Conservation (phyloP, 2,329 filamentous ascomycete genomes). For the Alternaria atra region DNA sequence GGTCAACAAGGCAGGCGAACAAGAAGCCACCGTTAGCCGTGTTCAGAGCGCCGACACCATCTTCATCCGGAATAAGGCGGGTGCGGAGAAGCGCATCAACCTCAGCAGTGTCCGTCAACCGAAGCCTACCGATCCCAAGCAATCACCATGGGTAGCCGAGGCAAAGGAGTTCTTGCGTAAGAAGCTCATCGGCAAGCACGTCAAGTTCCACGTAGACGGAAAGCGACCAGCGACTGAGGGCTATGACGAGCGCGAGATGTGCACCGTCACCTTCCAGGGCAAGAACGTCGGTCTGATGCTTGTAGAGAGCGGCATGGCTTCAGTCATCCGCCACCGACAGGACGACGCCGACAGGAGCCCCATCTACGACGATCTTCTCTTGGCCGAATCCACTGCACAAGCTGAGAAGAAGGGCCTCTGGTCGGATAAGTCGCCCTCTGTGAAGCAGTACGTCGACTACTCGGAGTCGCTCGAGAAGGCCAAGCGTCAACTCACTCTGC, state of each 20-base stretch:
- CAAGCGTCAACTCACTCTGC: constrained; percentile 87
- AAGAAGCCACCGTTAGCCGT: constrained; percentile 85
- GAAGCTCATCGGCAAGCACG: constrained; percentile 93
- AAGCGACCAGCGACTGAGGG: constrained; percentile 88
- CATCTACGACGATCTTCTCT: constrained; percentile 89
- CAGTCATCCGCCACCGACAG: constrained; percentile 92
- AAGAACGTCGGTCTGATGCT: constrained; percentile 86
- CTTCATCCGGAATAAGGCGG: constrained; percentile 83
- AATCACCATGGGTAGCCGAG: constrained; percentile 88
- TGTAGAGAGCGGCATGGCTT: constrained; percentile 92
- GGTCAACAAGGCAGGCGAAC: constrained; percentile 66
- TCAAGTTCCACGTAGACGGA: constrained; percentile 87
- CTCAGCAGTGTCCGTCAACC: constrained; percentile 93
- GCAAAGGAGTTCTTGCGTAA: constrained; percentile 97
- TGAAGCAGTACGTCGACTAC: constrained; percentile 84
- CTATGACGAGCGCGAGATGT: constrained; percentile 94
- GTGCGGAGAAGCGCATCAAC: constrained; percentile 87
- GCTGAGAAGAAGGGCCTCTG: constrained; percentile 93
- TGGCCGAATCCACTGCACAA: constrained; percentile 82
- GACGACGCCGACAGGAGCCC: constrained; percentile 93
- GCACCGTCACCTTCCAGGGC: constrained; percentile 81
- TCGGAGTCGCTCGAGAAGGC: constrained; percentile 94
- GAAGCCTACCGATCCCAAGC: constrained; percentile 85
- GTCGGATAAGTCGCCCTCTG: constrained; percentile 86
- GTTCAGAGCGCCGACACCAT: constrained; percentile 90